Base-by-base conservation (phyloP, 2,329 filamentous ascomycete species). In the Botrytis fabae region DNA sequence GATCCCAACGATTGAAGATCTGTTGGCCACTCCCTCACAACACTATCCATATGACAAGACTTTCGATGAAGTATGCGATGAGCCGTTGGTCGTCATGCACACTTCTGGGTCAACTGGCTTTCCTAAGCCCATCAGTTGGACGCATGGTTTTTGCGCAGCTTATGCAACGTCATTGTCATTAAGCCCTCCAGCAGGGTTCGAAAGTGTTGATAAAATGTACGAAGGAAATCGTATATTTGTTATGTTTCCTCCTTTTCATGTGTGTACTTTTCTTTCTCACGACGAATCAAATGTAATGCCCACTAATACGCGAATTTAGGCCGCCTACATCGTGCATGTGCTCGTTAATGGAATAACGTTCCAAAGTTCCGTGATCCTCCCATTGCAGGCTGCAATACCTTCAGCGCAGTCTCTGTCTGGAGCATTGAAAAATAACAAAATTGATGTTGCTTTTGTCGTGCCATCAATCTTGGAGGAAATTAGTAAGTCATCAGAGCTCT, bases 1-100 rank as follows among this genome's bases (percentile, higher is more conserved):
- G 3, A 40, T 62, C 22, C 57, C 42, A 1, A 35, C 42, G 7
- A 25, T 70, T 35, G 69, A 70, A n/a, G 12, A 63, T 25, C 69
- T 70, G 3, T 51, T 70, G 12, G 42, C 12, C 22, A 14, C 32
- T 22, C 25, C 16, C 7, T 14, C 48, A n/a, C 54, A 48, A 10
- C 28, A 70, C 28, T 70, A 35, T 18, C 42, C 62, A 28, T 65
- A 74, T n/a, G 44, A 72, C 3, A 38, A 72, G 32, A 71, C 18
- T 2, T 83, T 80, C 32, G 78, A 80, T 1, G 75, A 80, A 8
- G 74, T 60, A 22, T 71, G 44, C 12, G 57, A 73, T 51, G 44
- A 70, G 5, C 70, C 70, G 8, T 61, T 74, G 32, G n/a, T 75
- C 14, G 51, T 72, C 42, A 51, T 71, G 25, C 74, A 75, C 20